Conservation (phyloP, 805 yeast genomes). For the Kodamaea leandrae region DNA sequence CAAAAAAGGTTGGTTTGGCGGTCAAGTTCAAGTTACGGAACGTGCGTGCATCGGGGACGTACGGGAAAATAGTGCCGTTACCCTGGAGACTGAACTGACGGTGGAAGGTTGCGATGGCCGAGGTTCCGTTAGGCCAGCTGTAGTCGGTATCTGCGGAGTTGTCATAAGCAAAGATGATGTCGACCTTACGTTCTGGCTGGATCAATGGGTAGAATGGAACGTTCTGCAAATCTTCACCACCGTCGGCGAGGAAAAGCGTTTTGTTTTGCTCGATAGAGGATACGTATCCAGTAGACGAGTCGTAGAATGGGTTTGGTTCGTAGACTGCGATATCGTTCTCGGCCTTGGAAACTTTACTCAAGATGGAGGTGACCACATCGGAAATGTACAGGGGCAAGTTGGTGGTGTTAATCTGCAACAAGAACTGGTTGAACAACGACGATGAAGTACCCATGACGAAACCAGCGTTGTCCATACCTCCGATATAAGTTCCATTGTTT, state of each 20-base stretch:
- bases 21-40: slow-evolving; percentile 30
- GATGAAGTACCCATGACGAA: slow-evolving; percentile 26
- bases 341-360: slow-evolving; percentile 39
- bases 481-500: slow-evolving; percentile 19
- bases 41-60: slow-evolving; percentile 23
- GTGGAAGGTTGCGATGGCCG: slow-evolving; percentile 53
- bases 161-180: slow-evolving; percentile 63
- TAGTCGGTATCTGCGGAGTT: slow-evolving; percentile 62
- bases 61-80: slow-evolving; percentile 25
- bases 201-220: slow-evolving; percentile 66
- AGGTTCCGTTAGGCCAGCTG: slow-evolving; percentile 67
- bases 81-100: slow-evolving; percentile 49
- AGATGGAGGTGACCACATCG: slow-evolving; percentile 21
- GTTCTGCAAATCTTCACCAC: slow-evolving; percentile 76
- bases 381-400: slow-evolving; percentile 18
- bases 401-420: slow-evolving; percentile 18
- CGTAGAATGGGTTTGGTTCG: slow-evolving; percentile 39
- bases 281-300: slow-evolving; percentile 31
- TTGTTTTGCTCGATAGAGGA: slow-evolving; percentile 38
- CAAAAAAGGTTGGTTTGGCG: slow-evolving; percentile 27
- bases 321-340: slow-evolving; percentile 33
- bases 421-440: slow-evolving; percentile 25
- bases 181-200: slow-evolving; percentile 59
- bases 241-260: slow-evolving; percentile 63
- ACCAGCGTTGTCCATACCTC: slow-evolving; percentile 28